Evolutionary conservation across 768 basidiomycete species (phyloP).

Genomic region (Tephrocybe sp.): DNA sequence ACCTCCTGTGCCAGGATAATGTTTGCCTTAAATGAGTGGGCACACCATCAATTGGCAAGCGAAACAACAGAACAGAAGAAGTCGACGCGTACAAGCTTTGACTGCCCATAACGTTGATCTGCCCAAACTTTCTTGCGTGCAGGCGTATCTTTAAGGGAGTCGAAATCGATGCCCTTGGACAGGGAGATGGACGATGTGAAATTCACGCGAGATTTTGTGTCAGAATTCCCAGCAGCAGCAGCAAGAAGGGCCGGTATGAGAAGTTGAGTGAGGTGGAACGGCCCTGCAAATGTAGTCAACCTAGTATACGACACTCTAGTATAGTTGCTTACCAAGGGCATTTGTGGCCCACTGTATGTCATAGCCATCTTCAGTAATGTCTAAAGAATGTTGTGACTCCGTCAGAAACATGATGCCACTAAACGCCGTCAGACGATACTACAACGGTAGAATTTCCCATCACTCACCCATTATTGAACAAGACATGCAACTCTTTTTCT

Average conservation of each 20-base stretch:
- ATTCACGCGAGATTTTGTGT: conserved; percentile 45
- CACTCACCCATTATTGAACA: conserved; percentile 50
- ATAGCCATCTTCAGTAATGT: conserved; percentile 43
- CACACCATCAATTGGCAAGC: neutral
- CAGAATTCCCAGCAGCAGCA: conserved; percentile 33
- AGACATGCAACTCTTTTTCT: conserved; percentile 42
- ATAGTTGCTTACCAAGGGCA: conserved; percentile 40
- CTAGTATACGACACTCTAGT: neutral
- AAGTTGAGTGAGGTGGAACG: conserved; percentile 36
- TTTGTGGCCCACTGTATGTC: conserved; percentile 61
- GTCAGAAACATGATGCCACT: conserved; percentile 46
- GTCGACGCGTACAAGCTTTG: conserved; percentile 40
- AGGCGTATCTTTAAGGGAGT: conserved; percentile 36
- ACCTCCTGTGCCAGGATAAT: conserved; percentile 43
- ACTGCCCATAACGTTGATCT: conserved; percentile 27
- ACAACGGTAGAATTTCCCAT: neutral
- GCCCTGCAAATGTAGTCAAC: neutral
- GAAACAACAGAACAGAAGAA: neutral
- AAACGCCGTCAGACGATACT: neutral
- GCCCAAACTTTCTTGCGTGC: conserved; percentile 20
- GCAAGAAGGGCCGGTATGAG: conserved; percentile 46
- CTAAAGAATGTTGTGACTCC: conserved; percentile 1
- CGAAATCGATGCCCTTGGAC: conserved; percentile 20
- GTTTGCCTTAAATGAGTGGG: conserved; percentile 33
- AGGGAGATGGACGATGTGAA: conserved; percentile 40